Conservation (phyloP, 169 alveolate species). For the Plasmodium sp. region DNA sequence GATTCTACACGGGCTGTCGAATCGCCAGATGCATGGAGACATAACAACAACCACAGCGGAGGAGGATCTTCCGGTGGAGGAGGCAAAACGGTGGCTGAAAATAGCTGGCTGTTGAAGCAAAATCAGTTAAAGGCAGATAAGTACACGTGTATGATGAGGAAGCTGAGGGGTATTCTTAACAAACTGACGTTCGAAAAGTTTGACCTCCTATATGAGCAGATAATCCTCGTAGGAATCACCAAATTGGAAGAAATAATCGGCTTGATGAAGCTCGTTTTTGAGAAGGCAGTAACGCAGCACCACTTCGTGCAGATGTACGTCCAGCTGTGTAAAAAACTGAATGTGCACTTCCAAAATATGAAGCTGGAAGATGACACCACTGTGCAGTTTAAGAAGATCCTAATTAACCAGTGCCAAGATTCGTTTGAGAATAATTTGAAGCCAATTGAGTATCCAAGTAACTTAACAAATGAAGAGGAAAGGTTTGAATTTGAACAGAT, state of each 20-base stretch:
- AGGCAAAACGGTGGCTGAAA: slow-evolving; percentile 59
- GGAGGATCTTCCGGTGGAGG: neutral
- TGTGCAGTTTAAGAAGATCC: slow-evolving; percentile 80
- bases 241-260: slow-evolving; percentile 80
- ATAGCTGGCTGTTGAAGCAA: slow-evolving; percentile 82
- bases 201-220: slow-evolving; percentile 82
- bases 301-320: slow-evolving; percentile 91
- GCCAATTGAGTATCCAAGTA: slow-evolving; percentile 85
- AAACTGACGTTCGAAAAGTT: slow-evolving; percentile 83
- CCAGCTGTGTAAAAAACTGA: slow-evolving; percentile 86
- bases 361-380: slow-evolving; percentile 30
- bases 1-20: slow-evolving; percentile 65
- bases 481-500: slow-evolving; percentile 87
- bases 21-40: slow-evolving; percentile 68
- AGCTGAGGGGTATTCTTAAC: slow-evolving; percentile 84
- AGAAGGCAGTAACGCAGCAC: slow-evolving; percentile 90
- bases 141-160: slow-evolving; percentile 77
- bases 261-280: slow-evolving; percentile 84
- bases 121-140: slow-evolving; percentile 80
- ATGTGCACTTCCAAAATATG: slow-evolving; percentile 81
- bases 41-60: slow-evolving; percentile 76
- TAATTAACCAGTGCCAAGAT: slow-evolving; percentile 88
- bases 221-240: slow-evolving; percentile 78
- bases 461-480: slow-evolving; percentile 86
- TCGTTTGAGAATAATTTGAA: slow-evolving; percentile 86